These are phyloP conservation scores for Lichtheimia corymbifera DNA, from an alignment of 371 early-diverging fungal genomes.

Conservation along the genomic window DNA sequence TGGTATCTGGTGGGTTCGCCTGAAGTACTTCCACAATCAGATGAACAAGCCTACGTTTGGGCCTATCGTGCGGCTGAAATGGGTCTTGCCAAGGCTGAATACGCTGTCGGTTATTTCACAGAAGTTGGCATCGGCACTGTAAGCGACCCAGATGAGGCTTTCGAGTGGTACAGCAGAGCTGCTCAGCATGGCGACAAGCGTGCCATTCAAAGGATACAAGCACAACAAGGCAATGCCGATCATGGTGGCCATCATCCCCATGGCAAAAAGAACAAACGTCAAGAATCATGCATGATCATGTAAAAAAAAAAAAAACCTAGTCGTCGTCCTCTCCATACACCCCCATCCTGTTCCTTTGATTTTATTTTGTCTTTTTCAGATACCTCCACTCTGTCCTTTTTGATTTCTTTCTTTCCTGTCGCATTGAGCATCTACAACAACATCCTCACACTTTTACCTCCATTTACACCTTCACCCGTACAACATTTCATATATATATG, in stretches of 20 bases:
- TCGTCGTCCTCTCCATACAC: neutral
- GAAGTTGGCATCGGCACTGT: constrained; percentile 80
- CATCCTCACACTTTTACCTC: no score
- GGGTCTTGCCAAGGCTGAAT: constrained; percentile 83
- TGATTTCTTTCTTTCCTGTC: no score
- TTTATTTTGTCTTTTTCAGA: neutral
- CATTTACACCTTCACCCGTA: no score
- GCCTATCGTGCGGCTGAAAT: constrained; percentile 85
- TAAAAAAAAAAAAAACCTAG: neutral
- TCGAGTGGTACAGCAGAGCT: constrained; percentile 82
- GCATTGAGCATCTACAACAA: no score
- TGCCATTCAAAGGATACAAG: constrained; percentile 44
- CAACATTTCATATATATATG: no score
- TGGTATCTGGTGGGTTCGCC: constrained; percentile 89
- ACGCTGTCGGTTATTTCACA: constrained; percentile 84
- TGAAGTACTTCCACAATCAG: constrained; percentile 78
- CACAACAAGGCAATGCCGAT: constrained; percentile 33
- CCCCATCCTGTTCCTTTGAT: neutral
- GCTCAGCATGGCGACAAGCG: constrained; percentile 81
- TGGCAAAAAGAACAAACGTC: constrained; percentile 13
- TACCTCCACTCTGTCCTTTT: no score
- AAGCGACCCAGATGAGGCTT: constrained; percentile 70
- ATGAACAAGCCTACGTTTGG: constrained; percentile 90
- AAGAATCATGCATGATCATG: constrained; percentile 1
- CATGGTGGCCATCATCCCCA: no score